These are phyloP conservation scores for Oryza coarctata DNA, from an alignment of 176 grass and related monocot genomes.

Conservation along the genomic window DNA sequence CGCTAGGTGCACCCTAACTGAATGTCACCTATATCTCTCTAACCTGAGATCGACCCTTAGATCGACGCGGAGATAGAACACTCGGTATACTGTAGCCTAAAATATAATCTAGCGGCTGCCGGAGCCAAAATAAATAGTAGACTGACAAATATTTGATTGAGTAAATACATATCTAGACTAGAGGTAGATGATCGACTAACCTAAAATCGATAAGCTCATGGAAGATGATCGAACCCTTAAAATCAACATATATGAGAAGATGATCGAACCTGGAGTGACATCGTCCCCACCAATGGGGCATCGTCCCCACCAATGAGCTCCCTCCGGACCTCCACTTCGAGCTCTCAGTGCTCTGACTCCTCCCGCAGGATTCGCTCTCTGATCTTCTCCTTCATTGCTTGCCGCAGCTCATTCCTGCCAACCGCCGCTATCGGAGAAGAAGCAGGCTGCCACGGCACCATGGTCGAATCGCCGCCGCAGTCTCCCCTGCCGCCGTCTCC, in stretches of 20 bases:
- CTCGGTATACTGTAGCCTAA: neutral
- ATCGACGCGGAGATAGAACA: neutral
- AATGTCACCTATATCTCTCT: neutral
- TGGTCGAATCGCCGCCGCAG: neutral
- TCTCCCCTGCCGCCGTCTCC: neutral
- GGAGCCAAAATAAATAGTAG: neutral
- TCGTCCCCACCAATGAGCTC: conserved; percentile 19
- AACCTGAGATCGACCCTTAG: neutral
- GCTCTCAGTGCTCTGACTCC: neutral
- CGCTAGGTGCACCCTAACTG: neutral
- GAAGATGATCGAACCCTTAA: too few relatives aligned
- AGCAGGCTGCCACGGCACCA: neutral
- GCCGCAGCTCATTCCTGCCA: neutral
- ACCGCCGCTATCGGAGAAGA: neutral
- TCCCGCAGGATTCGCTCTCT: conserved; percentile 35
- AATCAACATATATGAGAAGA: too few relatives aligned
- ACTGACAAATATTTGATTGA: too few relatives aligned
- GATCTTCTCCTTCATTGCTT: conserved; percentile 30
- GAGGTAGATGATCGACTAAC: neutral
- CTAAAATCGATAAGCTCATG: too few relatives aligned
- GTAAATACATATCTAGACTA: too few relatives aligned
- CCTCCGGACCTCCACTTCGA: conserved; percentile 34
- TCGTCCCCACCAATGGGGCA: neutral
- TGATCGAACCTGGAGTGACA: neutral
- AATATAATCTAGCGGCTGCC: neutral